Percentiles rank a stretch among this genome's conserved stretches.
Conservation (phyloP, 495 filamentous ascomycete genomes). For the Talaromyces thailandensis region DNA sequence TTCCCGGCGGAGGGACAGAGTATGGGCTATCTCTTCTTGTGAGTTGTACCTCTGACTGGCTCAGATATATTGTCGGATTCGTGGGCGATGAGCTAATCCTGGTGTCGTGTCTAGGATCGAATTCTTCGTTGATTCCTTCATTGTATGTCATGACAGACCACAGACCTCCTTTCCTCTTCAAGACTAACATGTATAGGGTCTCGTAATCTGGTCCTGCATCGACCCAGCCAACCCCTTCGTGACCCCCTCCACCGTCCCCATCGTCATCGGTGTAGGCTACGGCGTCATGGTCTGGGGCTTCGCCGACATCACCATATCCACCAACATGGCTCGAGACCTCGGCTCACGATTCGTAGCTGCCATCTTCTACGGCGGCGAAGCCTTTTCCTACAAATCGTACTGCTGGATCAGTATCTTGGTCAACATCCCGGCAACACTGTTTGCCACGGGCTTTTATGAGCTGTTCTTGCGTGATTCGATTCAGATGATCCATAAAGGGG, state of each 20-base stretch:
- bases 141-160: slow-evolving; percentile 15
- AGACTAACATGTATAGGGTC: slow-evolving; percentile 14
- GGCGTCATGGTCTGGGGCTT: slow-evolving; percentile 41
- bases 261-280: slow-evolving; percentile 42
- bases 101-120: slow-evolving; percentile 16
- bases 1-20: slow-evolving; percentile 33
- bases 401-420: slow-evolving; percentile 40
- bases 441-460: slow-evolving; percentile 43
- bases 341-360: slow-evolving; percentile 45
- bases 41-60: neutral
- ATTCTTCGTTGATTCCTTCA: slow-evolving; percentile 44
- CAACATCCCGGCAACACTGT: slow-evolving; percentile 44
- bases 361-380: slow-evolving; percentile 43
- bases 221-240: slow-evolving; percentile 48
- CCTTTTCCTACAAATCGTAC: slow-evolving; percentile 35
- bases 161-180: neutral
- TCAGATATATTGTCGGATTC: neutral
- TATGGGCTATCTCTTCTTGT: slow-evolving; percentile 42
- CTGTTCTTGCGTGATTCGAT: slow-evolving; percentile 41
- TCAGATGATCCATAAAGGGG: slow-evolving; percentile 33
- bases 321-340: slow-evolving; percentile 43
- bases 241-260: slow-evolving; percentile 31
- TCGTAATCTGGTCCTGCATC: slow-evolving; percentile 45
- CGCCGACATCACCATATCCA: slow-evolving; percentile 37
- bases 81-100: neutral